Conservation (phyloP, 2,329 filamentous ascomycete species). For the Penicillium corylophilum region DNA sequence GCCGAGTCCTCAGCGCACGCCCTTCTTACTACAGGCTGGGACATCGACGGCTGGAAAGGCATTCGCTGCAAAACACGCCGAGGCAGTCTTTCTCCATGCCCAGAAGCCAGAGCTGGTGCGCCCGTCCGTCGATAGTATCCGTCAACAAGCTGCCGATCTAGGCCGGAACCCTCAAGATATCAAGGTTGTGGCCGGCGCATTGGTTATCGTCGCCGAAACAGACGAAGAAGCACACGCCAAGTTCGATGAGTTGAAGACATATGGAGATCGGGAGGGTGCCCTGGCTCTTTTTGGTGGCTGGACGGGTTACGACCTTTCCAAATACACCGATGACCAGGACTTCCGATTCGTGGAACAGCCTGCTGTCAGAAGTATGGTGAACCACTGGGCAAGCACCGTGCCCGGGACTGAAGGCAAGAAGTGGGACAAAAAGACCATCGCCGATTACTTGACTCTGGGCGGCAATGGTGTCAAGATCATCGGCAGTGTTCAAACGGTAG, state of each 20-base stretch:
- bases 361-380: slow-evolving; percentile 47
- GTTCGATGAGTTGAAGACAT: slow-evolving; percentile 43
- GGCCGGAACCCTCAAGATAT: slow-evolving; percentile 43
- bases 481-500: slow-evolving; percentile 38
- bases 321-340: slow-evolving; percentile 46
- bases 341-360: slow-evolving; percentile 45
- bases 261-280: slow-evolving; percentile 47
- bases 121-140: slow-evolving; percentile 44
- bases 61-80: slow-evolving; percentile 47
- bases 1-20: slow-evolving; percentile 49
- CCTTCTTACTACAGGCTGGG: slow-evolving; percentile 50
- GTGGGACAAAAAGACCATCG: slow-evolving; percentile 39
- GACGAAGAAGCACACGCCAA: slow-evolving; percentile 46
- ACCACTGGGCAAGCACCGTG: slow-evolving; percentile 45
- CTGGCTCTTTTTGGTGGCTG: slow-evolving; percentile 50
- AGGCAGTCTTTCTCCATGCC: slow-evolving; percentile 50
- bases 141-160: slow-evolving; percentile 37
- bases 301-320: slow-evolving; percentile 47
- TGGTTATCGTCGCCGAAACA: slow-evolving; percentile 47
- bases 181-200: slow-evolving; percentile 47
- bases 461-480: slow-evolving; percentile 39
- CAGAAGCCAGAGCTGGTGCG: slow-evolving; percentile 44
- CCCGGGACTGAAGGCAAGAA: slow-evolving; percentile 42
- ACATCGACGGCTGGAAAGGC: slow-evolving; percentile 47
- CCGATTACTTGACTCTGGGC: slow-evolving; percentile 35